phyloP scores from a whole-genome alignment of 495 filamentous ascomycete genomes.

The Neurospora cerealis region DNA sequence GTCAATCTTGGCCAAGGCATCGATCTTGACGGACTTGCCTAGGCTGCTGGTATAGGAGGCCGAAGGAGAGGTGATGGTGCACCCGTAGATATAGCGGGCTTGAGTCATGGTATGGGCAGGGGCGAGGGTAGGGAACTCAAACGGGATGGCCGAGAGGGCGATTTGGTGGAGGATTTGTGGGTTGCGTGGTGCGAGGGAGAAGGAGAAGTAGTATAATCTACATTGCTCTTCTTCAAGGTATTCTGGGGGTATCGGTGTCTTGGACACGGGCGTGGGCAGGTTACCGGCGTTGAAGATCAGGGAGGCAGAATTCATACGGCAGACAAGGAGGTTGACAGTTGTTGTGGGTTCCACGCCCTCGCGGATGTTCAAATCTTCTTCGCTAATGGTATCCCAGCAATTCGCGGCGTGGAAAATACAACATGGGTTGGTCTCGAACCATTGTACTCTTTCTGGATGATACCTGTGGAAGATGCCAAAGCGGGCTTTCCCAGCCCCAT shows the following conservation, averaged over 20 bases:
- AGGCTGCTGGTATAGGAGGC: slow-evolving; percentile 40
- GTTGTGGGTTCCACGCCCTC: slow-evolving; percentile 2
- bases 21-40: slow-evolving; percentile 50
- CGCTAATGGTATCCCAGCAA: slow-evolving; percentile 40
- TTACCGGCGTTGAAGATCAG: slow-evolving; percentile 50
- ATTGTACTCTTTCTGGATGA: slow-evolving; percentile 40
- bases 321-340: slow-evolving; percentile 49
- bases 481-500: slow-evolving; percentile 40
- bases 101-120: slow-evolving; percentile 41
- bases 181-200: slow-evolving; percentile 21
- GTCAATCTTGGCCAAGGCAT: slow-evolving; percentile 50
- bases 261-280: slow-evolving; percentile 33
- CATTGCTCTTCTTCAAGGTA: slow-evolving; percentile 50
- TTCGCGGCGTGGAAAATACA: slow-evolving; percentile 61
- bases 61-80: slow-evolving; percentile 23
- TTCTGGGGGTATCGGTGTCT: slow-evolving; percentile 18
- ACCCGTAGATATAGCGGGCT: slow-evolving; percentile 49
- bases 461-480: slow-evolving; percentile 56
- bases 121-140: slow-evolving; percentile 51
- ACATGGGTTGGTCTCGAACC: slow-evolving; percentile 55
- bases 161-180: slow-evolving; percentile 46
- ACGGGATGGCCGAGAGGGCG: slow-evolving; percentile 49
- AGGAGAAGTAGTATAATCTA: slow-evolving; percentile 55
- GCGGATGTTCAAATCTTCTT: neutral
- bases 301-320: slow-evolving; percentile 49